Base-by-base conservation (phyloP, 768 basidiomycete genomes). In the Tricholomella constricta region DNA sequence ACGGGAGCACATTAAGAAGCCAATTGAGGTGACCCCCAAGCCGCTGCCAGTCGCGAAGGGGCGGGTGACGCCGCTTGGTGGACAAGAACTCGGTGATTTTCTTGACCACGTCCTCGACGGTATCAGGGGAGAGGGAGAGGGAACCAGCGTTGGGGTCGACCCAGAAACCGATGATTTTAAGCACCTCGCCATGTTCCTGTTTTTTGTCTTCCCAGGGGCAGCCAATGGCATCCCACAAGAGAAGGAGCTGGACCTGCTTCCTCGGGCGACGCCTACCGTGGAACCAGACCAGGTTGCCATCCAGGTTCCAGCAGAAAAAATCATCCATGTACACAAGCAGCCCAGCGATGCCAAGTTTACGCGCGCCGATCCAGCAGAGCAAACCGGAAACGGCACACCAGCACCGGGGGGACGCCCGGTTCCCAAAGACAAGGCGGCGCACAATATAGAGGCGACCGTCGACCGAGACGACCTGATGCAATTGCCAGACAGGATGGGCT, bases 11-110 rank as follows among this genome's bases (percentile, higher is more conserved):
- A 73, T 9, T n/a, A 0, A 56, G 67, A 25, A 54, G 49, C 72
- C 75, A 77, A 51, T 74, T 75, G 22, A 72, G 41, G 45, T 61
- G 65, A 0, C 75, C 72, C 1, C 56, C 57, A 2, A 74, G 56
- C 1, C 46, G 19, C 41, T 72, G 70, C 45, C 67, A 74, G 1
- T 72, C 64, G 0, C 62, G 48, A 1, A 69, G 58, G 0, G 32
- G 15, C 2, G 42, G 51, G n/a, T 25, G 29, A 12, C 48, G 10
- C 7, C 17, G 23, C 0, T 19, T 11, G 10, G 17, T 38, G 15
- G 27, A 15, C 14, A 48, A 6, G 26, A 52, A 57, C 3, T 38
- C 5, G 14, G 31, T 3, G 26, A 55, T 40, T 37, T 50, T n/a
- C 19, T 6, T 1, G 2, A 69, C 45, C 0, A 74, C 54, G 1